Conservation (phyloP, 352 stramenopile genomes). For the Pythium brassicae region DNA sequence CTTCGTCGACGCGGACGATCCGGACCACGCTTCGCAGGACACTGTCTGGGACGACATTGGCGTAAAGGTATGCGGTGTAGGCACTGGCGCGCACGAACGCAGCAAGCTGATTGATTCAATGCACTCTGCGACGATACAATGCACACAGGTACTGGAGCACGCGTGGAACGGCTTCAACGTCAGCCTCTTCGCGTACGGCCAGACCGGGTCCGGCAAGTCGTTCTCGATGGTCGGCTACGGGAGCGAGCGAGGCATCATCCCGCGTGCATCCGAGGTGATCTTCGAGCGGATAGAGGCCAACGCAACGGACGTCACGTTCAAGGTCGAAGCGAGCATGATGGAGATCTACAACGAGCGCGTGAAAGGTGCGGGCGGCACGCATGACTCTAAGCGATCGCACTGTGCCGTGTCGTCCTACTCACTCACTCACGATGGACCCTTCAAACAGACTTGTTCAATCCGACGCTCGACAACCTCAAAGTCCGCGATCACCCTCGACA, state of each 20-base stretch:
- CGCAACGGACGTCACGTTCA: slow-evolving; percentile 49
- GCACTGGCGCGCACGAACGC: not conserved
- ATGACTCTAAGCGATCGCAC: not conserved
- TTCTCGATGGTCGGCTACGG: slow-evolving; percentile 88
- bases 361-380: slow-evolving; percentile 36
- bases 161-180: slow-evolving; percentile 90
- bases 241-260: slow-evolving; percentile 79
- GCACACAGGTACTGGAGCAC: slow-evolving; percentile 69
- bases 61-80: slow-evolving; percentile 34
- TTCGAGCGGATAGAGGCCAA: slow-evolving; percentile 73
- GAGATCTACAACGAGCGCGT: slow-evolving; percentile 89
- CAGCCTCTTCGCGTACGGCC: slow-evolving; percentile 83
- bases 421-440: not conserved
- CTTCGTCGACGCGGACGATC: slow-evolving; percentile 49
- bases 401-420: not conserved
- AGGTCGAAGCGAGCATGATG: slow-evolving; percentile 88
- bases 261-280: slow-evolving; percentile 75
- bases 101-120: not conserved
- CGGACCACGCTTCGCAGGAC: slow-evolving; percentile 67
- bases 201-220: slow-evolving; percentile 83
- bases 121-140: not conserved
- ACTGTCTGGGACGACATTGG: slow-evolving; percentile 86
- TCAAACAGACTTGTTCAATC: slow-evolving; percentile 75
- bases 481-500: slow-evolving; percentile 84
- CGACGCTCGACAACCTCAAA: slow-evolving; percentile 80